Percentiles rank a stretch among this genome's conserved stretches.
Evolutionary conservation across 2,329 filamentous ascomycete genomes (phyloP).

Genomic region (Diaporthe humulicola): DNA sequence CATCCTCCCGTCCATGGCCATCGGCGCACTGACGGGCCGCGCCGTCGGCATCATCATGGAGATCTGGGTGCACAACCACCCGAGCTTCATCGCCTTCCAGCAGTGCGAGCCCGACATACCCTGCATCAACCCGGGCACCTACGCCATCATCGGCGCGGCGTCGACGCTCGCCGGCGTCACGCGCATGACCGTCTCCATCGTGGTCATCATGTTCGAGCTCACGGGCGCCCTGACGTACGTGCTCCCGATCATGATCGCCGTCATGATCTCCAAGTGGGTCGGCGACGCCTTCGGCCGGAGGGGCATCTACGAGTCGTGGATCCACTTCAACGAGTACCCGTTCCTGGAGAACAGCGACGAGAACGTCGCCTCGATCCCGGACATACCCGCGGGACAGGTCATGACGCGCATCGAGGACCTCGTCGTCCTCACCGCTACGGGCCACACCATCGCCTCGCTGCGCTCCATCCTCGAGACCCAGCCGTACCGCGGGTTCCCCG

Average conservation of each 20-base stretch:
- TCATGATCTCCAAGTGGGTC: slow-evolving; percentile 99
- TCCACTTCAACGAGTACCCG: slow-evolving; percentile 94
- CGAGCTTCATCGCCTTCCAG: slow-evolving; percentile 80
- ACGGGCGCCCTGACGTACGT: slow-evolving; percentile 97
- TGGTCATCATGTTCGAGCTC: slow-evolving; percentile 99
- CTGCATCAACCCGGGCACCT: slow-evolving; percentile 94
- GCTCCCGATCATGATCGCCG: slow-evolving; percentile 97
- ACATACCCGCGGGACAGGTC: slow-evolving; percentile 86
- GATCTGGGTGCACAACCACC: slow-evolving; percentile 85
- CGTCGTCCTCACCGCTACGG: slow-evolving; percentile 86
- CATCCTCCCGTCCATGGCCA: slow-evolving; percentile 94
- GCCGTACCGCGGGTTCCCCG: slow-evolving; percentile 90
- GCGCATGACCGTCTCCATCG: slow-evolving; percentile 96
- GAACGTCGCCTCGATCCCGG: slow-evolving; percentile 70
- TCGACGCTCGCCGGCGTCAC: slow-evolving; percentile 95
- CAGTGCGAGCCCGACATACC: slow-evolving; percentile 87
- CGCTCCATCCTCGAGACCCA: slow-evolving; percentile 78
- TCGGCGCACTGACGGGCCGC: slow-evolving; percentile 90
- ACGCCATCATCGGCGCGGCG: slow-evolving; percentile 95
- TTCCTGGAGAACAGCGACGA: slow-evolving; percentile 95
- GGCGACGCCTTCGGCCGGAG: slow-evolving; percentile 93
- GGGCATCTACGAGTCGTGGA: slow-evolving; percentile 98
- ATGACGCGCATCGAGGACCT: slow-evolving; percentile 96
- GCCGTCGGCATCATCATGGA: slow-evolving; percentile 91
- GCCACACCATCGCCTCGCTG: slow-evolving; percentile 86